Base-by-base conservation (phyloP, 202 grass and related monocot species). In the Panicum hallii region DNA sequence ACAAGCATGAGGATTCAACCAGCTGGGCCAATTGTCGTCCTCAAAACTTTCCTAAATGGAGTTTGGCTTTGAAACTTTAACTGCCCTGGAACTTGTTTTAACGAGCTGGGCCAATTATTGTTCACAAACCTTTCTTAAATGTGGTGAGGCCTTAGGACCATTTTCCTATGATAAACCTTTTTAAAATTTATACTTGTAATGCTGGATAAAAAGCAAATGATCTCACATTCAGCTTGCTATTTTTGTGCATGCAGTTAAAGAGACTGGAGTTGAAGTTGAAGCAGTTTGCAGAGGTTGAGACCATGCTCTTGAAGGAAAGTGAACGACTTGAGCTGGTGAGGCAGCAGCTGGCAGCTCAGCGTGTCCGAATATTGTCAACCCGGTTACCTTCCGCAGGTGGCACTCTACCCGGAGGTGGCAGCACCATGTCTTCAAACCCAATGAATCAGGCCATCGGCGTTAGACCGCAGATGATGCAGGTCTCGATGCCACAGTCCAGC, bases 201-300 rank as follows among this genome's bases (percentile, higher is more conserved):
- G 28, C 62, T 46, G 48, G 40, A 56, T 9, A 5, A 46, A 82
- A 36, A 68, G 9, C 50, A 40, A 48, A 47, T 68, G 17, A 34
- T 34, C 1, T 22, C 22, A n/a, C 22, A 65, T 67, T 74, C 6
- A 30, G 15, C 16, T 7, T n/a, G 16, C 15, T 4, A 20, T 41
- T 48, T 9, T 49, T 5, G 30, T 83, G 69, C 36, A 70, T 63
- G 69, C 79, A 99, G 97, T 84, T 99, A 57, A 99, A 99, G 81
- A 96, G 97, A 74, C 85, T 99, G 82, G 97, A 99, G 81, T 84
- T 96, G 80, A 99, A 99, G 84, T 30, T 99, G 86, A 99, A 99
- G 80, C 91, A 99, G 80, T 99, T 97, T 78, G 93, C 97, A 0
- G 97, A 99, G 82, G 76, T 99, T 1, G 97, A 99, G 82, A 99